phyloP scores from a whole-genome alignment of 306 rosid species.

The Trifolium dubium region DNA sequence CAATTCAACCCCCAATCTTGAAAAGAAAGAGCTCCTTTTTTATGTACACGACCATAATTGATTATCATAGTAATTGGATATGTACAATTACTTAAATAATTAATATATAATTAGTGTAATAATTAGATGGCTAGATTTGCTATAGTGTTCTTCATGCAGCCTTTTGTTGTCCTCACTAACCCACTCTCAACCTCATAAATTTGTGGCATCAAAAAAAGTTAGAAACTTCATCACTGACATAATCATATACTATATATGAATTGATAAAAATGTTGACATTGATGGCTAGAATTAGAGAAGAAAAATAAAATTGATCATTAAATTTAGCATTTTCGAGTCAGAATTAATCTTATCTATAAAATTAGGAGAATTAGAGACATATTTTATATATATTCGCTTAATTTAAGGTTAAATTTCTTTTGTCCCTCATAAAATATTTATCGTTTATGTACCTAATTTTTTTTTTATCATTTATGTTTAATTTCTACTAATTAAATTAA shows the following conservation, averaged over 20 bases:
- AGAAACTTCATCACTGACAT: background rate
- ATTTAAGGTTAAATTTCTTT: background rate
- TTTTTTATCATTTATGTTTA: background rate
- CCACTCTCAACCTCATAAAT: background rate
- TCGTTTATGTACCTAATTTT: no score
- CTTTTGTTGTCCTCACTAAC: constrained; percentile 5
- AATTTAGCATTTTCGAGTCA: no score
- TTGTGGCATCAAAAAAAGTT: background rate
- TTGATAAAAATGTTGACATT: background rate
- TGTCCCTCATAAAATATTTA: no score
- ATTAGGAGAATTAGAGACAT: no score
- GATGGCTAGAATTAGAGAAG: background rate
- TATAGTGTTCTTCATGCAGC: background rate
- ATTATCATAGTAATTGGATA: no score
- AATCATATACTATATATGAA: no score
- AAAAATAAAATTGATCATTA: background rate
- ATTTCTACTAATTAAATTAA: background rate
- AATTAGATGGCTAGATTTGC: background rate
- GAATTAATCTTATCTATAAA: no score
- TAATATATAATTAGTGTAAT: background rate
- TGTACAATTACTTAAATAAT: no score
- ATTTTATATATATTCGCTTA: no score
- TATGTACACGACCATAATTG: background rate
- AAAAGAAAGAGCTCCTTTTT: background rate
- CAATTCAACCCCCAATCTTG: background rate